Percentiles rank a stretch among this genome's conserved stretches.
These are phyloP conservation scores for Alectoria sarmentosa DNA, from an alignment of 495 filamentous ascomycete genomes.

Conservation along the genomic window DNA sequence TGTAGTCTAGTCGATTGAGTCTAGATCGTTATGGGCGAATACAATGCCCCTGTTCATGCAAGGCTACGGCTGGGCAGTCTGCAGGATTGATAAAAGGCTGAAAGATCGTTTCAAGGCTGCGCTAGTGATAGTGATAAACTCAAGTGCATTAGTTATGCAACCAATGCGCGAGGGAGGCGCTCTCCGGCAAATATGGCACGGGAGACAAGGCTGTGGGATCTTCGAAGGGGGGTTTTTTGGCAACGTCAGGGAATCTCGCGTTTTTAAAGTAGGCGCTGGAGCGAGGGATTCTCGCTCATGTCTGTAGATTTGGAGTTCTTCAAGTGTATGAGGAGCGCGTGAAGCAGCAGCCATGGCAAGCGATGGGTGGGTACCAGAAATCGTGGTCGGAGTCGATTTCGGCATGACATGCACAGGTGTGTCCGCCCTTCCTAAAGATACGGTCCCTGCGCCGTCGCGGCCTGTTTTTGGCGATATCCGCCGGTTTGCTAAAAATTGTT, in stretches of 20 bases:
- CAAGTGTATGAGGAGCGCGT: too few relatives aligned
- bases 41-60: neutral
- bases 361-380: constrained; percentile 38
- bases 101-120: neutral
- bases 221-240: neutral
- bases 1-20: neutral
- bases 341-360: constrained; percentile 1
- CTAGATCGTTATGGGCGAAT: neutral
- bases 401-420: constrained; percentile 57
- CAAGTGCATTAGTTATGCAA: neutral
- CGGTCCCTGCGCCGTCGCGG: too few relatives aligned
- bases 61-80: neutral
- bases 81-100: neutral
- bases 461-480: too few relatives aligned
- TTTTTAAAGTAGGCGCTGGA: too few relatives aligned
- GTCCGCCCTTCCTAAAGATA: neutral
- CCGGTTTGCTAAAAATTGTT: constrained; percentile 10
- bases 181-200: neutral
- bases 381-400: constrained; percentile 53
- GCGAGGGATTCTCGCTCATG: too few relatives aligned
- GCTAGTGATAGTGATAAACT: neutral
- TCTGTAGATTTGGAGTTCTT: too few relatives aligned
- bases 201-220: constrained; percentile 1
- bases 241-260: neutral
- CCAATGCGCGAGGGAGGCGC: neutral